Percentiles rank a stretch among this genome's conserved stretches.
phyloP scores from a whole-genome alignment of 208 protist genomes.

The Naegleria gruberi region DNA sequence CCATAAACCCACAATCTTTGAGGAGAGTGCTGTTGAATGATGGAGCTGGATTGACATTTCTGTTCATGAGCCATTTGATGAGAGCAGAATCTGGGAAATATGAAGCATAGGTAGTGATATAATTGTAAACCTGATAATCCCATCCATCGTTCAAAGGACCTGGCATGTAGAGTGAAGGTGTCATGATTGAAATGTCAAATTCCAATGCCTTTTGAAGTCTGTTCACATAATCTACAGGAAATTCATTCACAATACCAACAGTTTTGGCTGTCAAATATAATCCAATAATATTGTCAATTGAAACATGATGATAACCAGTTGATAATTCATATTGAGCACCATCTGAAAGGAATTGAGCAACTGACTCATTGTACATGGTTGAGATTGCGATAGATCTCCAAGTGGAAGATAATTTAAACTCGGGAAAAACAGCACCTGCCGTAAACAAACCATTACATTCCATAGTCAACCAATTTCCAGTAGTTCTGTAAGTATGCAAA shows the following conservation, averaged over 20 bases:
- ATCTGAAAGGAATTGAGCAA: neutral
- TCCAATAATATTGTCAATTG: neutral
- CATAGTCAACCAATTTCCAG: neutral
- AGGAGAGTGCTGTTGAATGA: neutral
- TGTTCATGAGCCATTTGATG: neutral
- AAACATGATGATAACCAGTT: neutral
- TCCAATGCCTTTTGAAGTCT: neutral
- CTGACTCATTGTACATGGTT: neutral
- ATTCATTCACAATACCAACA: neutral
- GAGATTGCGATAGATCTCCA: neutral
- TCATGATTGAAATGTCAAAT: neutral
- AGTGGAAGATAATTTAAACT: neutral
- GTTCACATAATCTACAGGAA: neutral
- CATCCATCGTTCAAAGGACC: neutral
- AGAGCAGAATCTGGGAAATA: neutral
- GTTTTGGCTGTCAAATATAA: neutral
- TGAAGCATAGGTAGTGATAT: neutral
- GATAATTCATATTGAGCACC: neutral
- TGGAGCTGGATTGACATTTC: neutral
- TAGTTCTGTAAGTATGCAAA: neutral
- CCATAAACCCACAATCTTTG: neutral
- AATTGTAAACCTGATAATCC: neutral
- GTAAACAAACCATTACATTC: neutral
- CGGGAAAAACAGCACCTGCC: neutral
- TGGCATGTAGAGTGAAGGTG: neutral